Percentiles rank a stretch among this genome's conserved stretches.
Conservation (phyloP, 305 asterid species). For the Stenogyne calaminthoides region DNA sequence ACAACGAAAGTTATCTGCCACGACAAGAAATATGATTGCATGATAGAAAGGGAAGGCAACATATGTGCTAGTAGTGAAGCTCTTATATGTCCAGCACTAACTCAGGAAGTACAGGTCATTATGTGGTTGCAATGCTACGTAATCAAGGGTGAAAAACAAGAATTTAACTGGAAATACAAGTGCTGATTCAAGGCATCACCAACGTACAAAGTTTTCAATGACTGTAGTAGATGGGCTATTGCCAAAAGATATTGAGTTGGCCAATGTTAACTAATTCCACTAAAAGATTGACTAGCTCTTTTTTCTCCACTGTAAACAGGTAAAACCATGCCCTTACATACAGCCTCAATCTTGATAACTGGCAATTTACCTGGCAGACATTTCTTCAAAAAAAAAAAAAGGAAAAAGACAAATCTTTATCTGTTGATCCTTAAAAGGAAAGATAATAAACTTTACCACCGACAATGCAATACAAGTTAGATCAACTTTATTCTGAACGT, state of each 20-base stretch:
- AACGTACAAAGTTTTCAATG: background rate
- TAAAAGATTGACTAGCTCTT: background rate
- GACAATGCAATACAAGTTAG: background rate
- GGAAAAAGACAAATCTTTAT: background rate
- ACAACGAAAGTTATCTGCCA: background rate
- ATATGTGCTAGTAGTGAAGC: background rate
- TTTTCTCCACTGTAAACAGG: background rate
- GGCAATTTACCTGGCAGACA: background rate
- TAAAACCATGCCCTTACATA: too few relatives aligned
- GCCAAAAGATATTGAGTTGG: background rate
- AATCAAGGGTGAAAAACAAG: too few relatives aligned
- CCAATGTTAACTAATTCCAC: background rate
- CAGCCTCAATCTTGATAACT: background rate
- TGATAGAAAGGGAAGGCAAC: background rate
- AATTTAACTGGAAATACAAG: background rate
- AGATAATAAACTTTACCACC: background rate
- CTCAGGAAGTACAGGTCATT: background rate
- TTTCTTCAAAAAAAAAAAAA: background rate
- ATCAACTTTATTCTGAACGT: background rate
- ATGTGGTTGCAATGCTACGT: background rate
- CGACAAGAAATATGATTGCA: background rate
- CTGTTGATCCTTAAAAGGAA: background rate
- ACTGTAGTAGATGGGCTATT: background rate
- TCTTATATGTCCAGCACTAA: background rate
- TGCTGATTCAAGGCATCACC: background rate